Evolutionary conservation across 1,139 yeast genomes (phyloP).

Genomic region (Geotrichum citri-aurantii): DNA sequence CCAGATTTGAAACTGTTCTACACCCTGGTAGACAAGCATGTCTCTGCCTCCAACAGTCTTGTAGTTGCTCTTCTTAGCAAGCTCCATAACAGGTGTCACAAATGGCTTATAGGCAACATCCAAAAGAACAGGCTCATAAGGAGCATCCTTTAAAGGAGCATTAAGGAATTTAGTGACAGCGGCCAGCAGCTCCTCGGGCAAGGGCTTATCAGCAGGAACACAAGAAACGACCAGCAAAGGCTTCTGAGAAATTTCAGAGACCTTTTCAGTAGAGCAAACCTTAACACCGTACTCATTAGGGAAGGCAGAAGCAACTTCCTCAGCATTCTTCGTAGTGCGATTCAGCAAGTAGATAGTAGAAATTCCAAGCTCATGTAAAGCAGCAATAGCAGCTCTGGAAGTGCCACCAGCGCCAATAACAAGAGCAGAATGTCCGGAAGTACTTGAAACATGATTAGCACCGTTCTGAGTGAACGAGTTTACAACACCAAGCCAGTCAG

Average conservation of each 20-base stretch:
- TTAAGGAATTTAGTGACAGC: slow-evolving; percentile 42
- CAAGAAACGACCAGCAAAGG: slow-evolving; percentile 73
- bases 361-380: slow-evolving; percentile 76
- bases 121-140: slow-evolving; percentile 48
- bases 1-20: slow-evolving; percentile 76
- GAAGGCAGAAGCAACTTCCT: slow-evolving; percentile 54
- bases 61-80: slow-evolving; percentile 66
- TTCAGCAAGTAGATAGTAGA: slow-evolving; percentile 69
- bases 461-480: slow-evolving; percentile 59
- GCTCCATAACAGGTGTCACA: slow-evolving; percentile 74
- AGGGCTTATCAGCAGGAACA: slow-evolving; percentile 78
- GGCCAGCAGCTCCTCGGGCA: slow-evolving; percentile 49
- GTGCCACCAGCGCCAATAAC: slow-evolving; percentile 98
- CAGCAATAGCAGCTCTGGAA: slow-evolving; percentile 89
- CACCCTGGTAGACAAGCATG: slow-evolving; percentile 90
- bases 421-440: slow-evolving; percentile 33
- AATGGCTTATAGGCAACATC: slow-evolving; percentile 94
- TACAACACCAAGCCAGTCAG: slow-evolving; percentile 91
- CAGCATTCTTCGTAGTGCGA: slow-evolving; percentile 66
- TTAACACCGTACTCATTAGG: slow-evolving; percentile 56
- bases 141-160: slow-evolving; percentile 35
- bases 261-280: slow-evolving; percentile 44
- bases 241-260: slow-evolving; percentile 26
- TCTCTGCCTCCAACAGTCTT: slow-evolving; percentile 77
- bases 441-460: slow-evolving; percentile 41